Conservation (phyloP, 495 filamentous ascomycete species). For the Filosporella fistucella region DNA sequence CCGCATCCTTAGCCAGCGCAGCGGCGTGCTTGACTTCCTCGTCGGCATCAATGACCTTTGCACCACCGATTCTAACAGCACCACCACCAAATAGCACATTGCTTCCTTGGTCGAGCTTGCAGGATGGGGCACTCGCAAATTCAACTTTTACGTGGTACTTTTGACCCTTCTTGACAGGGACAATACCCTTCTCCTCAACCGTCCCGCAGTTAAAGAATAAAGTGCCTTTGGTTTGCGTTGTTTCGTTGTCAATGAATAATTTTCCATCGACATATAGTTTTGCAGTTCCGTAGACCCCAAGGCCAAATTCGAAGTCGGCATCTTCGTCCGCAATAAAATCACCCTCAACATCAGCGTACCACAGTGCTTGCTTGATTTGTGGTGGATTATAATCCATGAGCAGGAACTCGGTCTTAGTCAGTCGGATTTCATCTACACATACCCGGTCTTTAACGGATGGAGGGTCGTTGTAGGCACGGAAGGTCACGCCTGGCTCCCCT, state of each 20-base stretch:
- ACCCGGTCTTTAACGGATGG: conserved; percentile 37
- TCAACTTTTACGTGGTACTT: conserved; percentile 57
- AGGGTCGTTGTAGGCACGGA: conserved; percentile 57
- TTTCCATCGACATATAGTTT: conserved; percentile 60
- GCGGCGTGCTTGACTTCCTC: conserved; percentile 59
- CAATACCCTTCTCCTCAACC: conserved; percentile 52
- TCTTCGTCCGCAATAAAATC: conserved; percentile 51
- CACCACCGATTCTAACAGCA: conserved; percentile 60
- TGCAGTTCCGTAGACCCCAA: conserved; percentile 64
- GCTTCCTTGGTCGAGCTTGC: conserved; percentile 46
- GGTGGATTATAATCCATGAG: conserved; percentile 61
- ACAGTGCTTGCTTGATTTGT: conserved; percentile 47
- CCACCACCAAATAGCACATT: conserved; percentile 55
- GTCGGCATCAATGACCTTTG: conserved; percentile 50
- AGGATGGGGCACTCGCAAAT: conserved; percentile 61
- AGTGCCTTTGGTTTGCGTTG: conserved; percentile 54
- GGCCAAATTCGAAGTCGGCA: conserved; percentile 48
- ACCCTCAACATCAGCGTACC: conserved; percentile 61
- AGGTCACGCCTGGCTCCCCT: conserved; percentile 49
- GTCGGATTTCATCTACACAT: conserved; percentile 47
- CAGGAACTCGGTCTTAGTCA: conserved; percentile 50
- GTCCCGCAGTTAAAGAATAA: conserved; percentile 60
- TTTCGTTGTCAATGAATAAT: conserved; percentile 62
- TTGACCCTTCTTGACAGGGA: conserved; percentile 52
- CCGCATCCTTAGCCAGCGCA: conserved; percentile 53